A percentile compares a stretch with the other conserved stretches of the same genome.
Conservation (phyloP, 2,329 filamentous ascomycete species). For the Taxawa tesnikishii region DNA sequence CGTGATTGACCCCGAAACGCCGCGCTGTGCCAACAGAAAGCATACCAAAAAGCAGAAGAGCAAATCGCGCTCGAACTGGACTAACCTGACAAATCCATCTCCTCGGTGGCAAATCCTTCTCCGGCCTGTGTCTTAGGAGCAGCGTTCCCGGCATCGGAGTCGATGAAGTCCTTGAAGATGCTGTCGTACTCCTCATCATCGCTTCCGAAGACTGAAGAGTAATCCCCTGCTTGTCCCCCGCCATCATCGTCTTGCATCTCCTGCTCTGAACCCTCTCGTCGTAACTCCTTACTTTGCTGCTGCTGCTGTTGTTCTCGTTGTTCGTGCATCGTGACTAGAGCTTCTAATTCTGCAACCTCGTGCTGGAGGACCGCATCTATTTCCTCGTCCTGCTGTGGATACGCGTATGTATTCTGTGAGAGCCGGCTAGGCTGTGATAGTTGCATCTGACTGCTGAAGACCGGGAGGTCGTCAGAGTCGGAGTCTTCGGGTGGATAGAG, state of each 20-base stretch:
- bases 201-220: constrained; percentile 27
- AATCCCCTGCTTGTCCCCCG: constrained; percentile 7
- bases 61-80: neutral
- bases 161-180: constrained; percentile 53
- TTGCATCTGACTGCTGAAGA: too few species aligned
- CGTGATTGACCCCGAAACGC: too few species aligned
- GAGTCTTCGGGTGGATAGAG: constrained; percentile 12
- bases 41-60: neutral
- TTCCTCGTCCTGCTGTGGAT: constrained; percentile 15
- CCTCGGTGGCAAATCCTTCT: constrained; percentile 22
- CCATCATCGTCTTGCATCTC: constrained; percentile 21
- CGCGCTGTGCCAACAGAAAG: too few species aligned
- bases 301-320: constrained; percentile 3
- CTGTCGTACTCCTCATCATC: constrained; percentile 50
- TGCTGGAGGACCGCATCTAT: constrained; percentile 27
- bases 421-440: too few species aligned
- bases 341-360: constrained; percentile 33
- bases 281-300: constrained; percentile 4
- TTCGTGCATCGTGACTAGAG: constrained; percentile 32
- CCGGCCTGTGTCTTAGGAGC: constrained; percentile 9
- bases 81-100: constrained; percentile 17
- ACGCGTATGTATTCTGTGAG: too few species aligned
- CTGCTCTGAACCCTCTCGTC: constrained; percentile 1
- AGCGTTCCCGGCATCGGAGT: constrained; percentile 24
- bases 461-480: too few species aligned